phyloP scores from a whole-genome alignment of 352 stramenopile genomes.

The Pilasporangium apinafurcum region DNA sequence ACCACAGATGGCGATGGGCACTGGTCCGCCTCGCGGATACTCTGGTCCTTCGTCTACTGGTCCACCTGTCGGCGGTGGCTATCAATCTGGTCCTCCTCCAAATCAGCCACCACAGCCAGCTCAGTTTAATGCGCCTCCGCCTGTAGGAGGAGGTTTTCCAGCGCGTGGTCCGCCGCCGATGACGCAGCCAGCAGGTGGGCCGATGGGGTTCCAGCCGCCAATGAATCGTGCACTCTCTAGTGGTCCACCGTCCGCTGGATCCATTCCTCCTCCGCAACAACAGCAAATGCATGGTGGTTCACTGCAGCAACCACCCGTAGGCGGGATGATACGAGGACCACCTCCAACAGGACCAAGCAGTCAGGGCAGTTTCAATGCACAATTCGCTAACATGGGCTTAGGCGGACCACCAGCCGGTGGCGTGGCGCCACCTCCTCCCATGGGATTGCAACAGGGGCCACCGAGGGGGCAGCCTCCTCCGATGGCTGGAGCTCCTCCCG shows the following conservation, averaged over 20 bases:
- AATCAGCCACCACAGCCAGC: slow-evolving; percentile 8
- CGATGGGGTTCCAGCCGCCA: slow-evolving; percentile 5
- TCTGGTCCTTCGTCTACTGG: slow-evolving; percentile 10
- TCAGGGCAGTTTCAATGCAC: slow-evolving; percentile 31
- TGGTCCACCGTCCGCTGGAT: slow-evolving; percentile 5
- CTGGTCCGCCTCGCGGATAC: slow-evolving; percentile 5
- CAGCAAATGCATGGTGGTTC: slow-evolving; percentile 3
- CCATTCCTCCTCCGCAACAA: slow-evolving; percentile 3
- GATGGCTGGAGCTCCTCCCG: slow-evolving; percentile 10
- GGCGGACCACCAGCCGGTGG: slow-evolving; percentile 17
- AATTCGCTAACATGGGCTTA: slow-evolving; percentile 70
- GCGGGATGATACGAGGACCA: slow-evolving; percentile 7
- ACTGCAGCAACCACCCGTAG: slow-evolving; percentile 4
- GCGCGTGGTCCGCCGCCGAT: slow-evolving; percentile 10
- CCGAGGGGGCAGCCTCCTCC: slow-evolving; percentile 8
- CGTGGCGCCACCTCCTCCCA: slow-evolving; percentile 17
- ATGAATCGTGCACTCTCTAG: slow-evolving; percentile 11
- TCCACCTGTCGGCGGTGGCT: slow-evolving; percentile 12
- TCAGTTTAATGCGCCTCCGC: slow-evolving; percentile 8
- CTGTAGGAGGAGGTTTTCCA: slow-evolving; percentile 6
- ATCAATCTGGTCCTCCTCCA: slow-evolving; percentile 9
- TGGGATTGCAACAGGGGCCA: slow-evolving; percentile 22
- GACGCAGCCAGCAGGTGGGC: slow-evolving; percentile 6
- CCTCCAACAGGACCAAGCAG: slow-evolving; percentile 5
- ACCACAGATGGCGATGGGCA: slow-evolving; percentile 4